phyloP scores from a whole-genome alignment of 768 basidiomycete species.

The Lactarius vividus region DNA sequence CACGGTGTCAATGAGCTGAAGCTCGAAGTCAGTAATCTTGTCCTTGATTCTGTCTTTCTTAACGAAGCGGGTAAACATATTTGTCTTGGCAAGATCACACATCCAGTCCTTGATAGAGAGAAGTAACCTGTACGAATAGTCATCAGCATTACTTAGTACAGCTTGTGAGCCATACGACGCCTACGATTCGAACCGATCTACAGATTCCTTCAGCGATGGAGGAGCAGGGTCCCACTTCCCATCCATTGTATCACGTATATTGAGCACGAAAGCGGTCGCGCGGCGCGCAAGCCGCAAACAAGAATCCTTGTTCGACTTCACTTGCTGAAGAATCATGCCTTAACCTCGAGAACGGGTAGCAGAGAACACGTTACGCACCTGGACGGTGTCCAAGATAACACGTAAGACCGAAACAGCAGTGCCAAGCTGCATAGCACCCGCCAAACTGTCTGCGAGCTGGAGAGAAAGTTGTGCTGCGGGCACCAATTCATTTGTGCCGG shows the following conservation, averaged over 20 bases:
- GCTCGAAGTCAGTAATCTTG: slow-evolving; percentile 17
- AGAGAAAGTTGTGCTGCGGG: not conserved
- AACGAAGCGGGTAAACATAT: slow-evolving; percentile 8
- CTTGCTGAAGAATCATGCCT: not conserved
- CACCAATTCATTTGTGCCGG: slow-evolving; percentile 3
- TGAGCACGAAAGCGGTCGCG: slow-evolving; percentile 14
- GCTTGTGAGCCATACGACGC: not conserved
- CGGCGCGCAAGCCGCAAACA: slow-evolving; percentile 14
- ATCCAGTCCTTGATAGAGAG: slow-evolving; percentile 15
- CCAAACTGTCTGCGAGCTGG: slow-evolving; percentile 13
- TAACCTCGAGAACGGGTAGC: not conserved
- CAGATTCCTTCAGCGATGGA: slow-evolving; percentile 9
- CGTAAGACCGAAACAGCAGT: slow-evolving; percentile 1
- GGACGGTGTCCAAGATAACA: slow-evolving; percentile 1
- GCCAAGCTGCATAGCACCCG: slow-evolving; percentile 8
- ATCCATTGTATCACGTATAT: slow-evolving; percentile 18
- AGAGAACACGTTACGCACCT: slow-evolving; percentile 2
- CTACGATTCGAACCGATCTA: slow-evolving; percentile 14
- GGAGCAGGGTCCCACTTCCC: slow-evolving; percentile 16
- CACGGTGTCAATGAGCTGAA: slow-evolving; percentile 12
- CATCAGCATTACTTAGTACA: not conserved
- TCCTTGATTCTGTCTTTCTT: slow-evolving; percentile 11
- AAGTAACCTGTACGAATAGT: slow-evolving; percentile 6
- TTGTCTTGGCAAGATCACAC: slow-evolving; percentile 10
- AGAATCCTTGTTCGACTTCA: slow-evolving; percentile 12